Evolutionary conservation across 2,329 filamentous ascomycete species (phyloP), one percentile per base, ranked within the genome.

Genomic region (Aspergillus carbonarius): DNA sequence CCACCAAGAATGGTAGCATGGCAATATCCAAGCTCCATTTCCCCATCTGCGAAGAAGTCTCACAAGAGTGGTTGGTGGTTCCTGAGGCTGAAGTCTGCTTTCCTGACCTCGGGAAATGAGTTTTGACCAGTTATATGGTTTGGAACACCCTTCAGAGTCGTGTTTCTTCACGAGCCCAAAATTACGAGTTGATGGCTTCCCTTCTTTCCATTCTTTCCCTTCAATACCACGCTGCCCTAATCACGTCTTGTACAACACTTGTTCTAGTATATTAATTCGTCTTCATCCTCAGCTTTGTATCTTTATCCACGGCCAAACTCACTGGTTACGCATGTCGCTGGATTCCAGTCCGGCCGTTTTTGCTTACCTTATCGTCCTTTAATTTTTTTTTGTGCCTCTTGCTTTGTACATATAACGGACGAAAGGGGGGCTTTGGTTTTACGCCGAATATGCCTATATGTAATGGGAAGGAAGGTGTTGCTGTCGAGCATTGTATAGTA

Each of bases 131-230:
- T 23, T 23, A 5, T 23, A 5, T 23, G 23, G 23, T 23, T 23
- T 23, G 23, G 23, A 32, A 23, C 18, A 20, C 20, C 17, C 10
- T 10, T 15, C 6, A 20, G 20, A 10, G 15, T 27, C 12, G 13
- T 47, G 5, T 17, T 12, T 17, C 12, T 25, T 17, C 4, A 15
- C 20, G 32, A 8, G 42, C 35, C 20, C 39, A 20, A 39, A 55
- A 57, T 50, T 61, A 66, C 55, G 62, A 64, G 47, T 60, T 59
- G 42, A 66, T 60, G 60, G 39, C 53, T 61, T 55, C 23, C 44
- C 17, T 44, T 34, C 18, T 37, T 61, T 55, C 23, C 44, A 15
- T 44, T 34, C 18, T 37, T 44, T n/a, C 34, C n/a, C 46, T 49
- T 40, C 46, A 27, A 46, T 51, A 34, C 39, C n/a, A 30, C 53